Evolutionary conservation across 169 alveolate genomes (phyloP).

Genomic region (Blepharisma undulans): DNA sequence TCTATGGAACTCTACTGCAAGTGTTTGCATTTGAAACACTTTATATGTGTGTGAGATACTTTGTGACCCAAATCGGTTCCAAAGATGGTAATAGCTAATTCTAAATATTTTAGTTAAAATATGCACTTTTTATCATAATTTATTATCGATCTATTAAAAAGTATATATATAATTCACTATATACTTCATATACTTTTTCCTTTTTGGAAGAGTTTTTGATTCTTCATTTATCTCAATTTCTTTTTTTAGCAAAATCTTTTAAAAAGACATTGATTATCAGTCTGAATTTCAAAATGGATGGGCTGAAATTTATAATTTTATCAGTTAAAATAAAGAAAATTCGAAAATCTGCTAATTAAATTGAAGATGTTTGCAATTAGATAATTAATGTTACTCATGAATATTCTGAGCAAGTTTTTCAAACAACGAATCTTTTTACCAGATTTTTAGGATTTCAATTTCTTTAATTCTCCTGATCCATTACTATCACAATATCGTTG

Average conservation of each 20-base stretch:
- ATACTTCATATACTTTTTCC: neutral
- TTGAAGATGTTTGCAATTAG: neutral
- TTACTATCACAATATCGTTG: constrained; percentile 63
- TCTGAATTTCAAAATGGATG: neutral
- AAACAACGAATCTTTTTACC: neutral
- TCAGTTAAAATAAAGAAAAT: neutral
- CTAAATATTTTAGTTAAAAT: too few relatives aligned
- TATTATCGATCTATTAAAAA: too few relatives aligned
- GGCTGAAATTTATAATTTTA: neutral
- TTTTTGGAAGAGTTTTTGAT: neutral
- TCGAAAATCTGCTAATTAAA: neutral
- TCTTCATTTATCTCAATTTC: constrained; percentile 24
- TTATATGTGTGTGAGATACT: too few relatives aligned
- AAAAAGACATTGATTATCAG: constrained; percentile 3
- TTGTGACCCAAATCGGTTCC: too few relatives aligned
- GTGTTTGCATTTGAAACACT: too few relatives aligned
- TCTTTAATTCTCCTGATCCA: constrained; percentile 30
- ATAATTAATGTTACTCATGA: neutral
- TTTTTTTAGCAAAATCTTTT: neutral
- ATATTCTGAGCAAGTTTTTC: neutral
- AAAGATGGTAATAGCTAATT: too few relatives aligned
- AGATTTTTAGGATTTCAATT: neutral
- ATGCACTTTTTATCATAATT: too few relatives aligned
- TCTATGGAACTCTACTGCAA: too few relatives aligned
- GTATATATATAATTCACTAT: too few relatives aligned